phyloP scores from a whole-genome alignment of 768 basidiomycete genomes.

The Russula ochroleuca region DNA sequence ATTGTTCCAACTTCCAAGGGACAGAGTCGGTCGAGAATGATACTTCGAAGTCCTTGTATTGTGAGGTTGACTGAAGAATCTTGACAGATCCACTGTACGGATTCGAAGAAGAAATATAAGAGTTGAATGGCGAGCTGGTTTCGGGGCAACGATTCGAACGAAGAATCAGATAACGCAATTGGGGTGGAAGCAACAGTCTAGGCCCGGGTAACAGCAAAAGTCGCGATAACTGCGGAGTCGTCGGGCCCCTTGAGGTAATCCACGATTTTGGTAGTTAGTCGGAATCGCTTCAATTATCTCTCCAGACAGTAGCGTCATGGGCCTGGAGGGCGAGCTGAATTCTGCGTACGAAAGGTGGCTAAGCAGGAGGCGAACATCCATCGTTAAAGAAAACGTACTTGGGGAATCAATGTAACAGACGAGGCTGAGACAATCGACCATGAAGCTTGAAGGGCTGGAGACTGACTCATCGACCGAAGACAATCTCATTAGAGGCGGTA shows the following conservation, averaged over 20 bases:
- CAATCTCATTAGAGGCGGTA: background rate
- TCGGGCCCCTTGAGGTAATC: background rate
- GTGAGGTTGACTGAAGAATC: conserved; percentile 15
- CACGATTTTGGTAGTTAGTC: background rate
- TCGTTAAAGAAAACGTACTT: background rate
- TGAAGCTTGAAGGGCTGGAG: too few relatives aligned
- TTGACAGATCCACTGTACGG: conserved; percentile 17
- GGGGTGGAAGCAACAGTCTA: background rate
- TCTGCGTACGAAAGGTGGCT: background rate
- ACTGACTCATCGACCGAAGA: too few relatives aligned
- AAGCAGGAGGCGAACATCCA: background rate
- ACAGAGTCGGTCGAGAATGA: conserved; percentile 10
- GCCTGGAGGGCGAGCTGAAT: conserved; percentile 3
- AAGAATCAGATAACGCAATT: background rate
- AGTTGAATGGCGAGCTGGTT: conserved; percentile 14
- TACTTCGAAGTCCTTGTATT: conserved; percentile 18
- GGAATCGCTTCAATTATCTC: background rate
- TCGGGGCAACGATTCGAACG: too few relatives aligned
- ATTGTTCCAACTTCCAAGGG: conserved; percentile 4
- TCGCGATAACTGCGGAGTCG: background rate
- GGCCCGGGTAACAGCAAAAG: background rate
- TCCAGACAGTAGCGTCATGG: conserved; percentile 11
- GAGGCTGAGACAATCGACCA: too few relatives aligned
- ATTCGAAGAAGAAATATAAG: conserved; percentile 17
- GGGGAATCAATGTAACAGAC: conserved; percentile 10